Conservation (phyloP, 2,329 filamentous ascomycete species). For the Nothomitra cinnamomea region DNA sequence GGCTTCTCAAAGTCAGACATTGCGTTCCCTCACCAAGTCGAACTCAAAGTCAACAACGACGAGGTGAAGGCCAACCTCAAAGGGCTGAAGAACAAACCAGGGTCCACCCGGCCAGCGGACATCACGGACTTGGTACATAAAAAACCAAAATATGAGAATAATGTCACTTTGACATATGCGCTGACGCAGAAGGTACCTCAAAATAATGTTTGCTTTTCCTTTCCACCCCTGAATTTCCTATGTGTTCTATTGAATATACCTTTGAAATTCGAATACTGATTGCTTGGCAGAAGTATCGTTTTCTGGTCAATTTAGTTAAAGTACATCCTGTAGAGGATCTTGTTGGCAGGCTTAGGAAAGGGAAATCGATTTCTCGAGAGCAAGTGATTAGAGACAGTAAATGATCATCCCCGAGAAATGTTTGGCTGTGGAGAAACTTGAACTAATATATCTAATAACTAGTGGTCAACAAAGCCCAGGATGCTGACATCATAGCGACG, state of each 20-base stretch:
- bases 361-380: conserved; percentile 60
- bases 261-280: conserved; percentile 8
- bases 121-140: conserved; percentile 63
- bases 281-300: conserved; percentile 45
- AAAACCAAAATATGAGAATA: conserved; percentile 53
- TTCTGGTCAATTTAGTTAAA: conserved; percentile 61
- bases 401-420: conserved; percentile 17
- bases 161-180: conserved; percentile 75
- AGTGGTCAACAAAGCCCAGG: conserved; percentile 70
- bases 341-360: conserved; percentile 45
- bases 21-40: conserved; percentile 79
- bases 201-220: conserved; percentile 13
- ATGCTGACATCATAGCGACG: conserved; percentile 77
- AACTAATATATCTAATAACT: conserved; percentile 11
- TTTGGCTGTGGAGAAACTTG: background rate
- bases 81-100: conserved; percentile 89
- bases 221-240: background rate
- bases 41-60: conserved; percentile 75
- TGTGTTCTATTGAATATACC: background rate
- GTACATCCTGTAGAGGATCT: conserved; percentile 55
- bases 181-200: conserved; percentile 63
- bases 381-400: conserved; percentile 72
- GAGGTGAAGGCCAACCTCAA: conserved; percentile 88
- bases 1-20: conserved; percentile 49
- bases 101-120: conserved; percentile 84